A percentile compares a stretch with the other conserved stretches of the same genome.
Evolutionary conservation across 2,329 filamentous ascomycete genomes (phyloP).

Genomic region (Talaromyces sp.): DNA sequence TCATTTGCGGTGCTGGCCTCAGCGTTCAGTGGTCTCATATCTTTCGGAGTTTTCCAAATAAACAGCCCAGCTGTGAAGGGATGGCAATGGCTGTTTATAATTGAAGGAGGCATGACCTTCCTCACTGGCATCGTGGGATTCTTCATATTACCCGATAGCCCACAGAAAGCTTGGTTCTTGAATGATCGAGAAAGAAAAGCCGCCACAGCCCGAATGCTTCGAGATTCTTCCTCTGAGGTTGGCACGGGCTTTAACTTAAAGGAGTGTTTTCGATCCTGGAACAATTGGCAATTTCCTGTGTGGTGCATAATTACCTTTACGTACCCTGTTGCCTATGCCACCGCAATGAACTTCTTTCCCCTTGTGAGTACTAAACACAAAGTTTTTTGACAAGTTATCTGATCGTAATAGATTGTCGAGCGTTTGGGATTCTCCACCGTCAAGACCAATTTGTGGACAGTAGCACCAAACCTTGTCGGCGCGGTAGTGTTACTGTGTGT

Average conservation of each 20-base stretch:
- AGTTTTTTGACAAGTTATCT: not conserved
- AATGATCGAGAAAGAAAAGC: conserved; percentile 39
- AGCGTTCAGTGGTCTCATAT: conserved; percentile 45
- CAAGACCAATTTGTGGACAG: conserved; percentile 54
- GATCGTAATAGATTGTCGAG: conserved; percentile 40
- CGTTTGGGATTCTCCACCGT: conserved; percentile 49
- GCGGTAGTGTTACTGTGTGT: conserved; percentile 51
- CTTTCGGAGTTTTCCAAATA: conserved; percentile 53
- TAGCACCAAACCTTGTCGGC: conserved; percentile 53
- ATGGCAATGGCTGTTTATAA: conserved; percentile 51
- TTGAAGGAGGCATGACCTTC: conserved; percentile 45
- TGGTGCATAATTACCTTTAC: conserved; percentile 53
- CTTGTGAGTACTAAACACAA: conserved; percentile 26
- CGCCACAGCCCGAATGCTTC: conserved; percentile 48
- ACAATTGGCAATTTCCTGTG: conserved; percentile 45
- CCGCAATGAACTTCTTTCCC: conserved; percentile 52
- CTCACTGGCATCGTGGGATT: conserved; percentile 30
- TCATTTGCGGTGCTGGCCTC: conserved; percentile 46
- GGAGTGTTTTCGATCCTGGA: conserved; percentile 49
- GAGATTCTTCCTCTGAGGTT: conserved; percentile 48
- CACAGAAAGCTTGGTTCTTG: conserved; percentile 44
- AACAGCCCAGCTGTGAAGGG: conserved; percentile 49
- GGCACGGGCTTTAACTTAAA: conserved; percentile 43
- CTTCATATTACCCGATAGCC: conserved; percentile 37
- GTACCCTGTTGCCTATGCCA: conserved; percentile 53